Evolutionary conservation across 1,284 basidiomycete species (phyloP).

Genomic region (Paramarasmius palmivorus): DNA sequence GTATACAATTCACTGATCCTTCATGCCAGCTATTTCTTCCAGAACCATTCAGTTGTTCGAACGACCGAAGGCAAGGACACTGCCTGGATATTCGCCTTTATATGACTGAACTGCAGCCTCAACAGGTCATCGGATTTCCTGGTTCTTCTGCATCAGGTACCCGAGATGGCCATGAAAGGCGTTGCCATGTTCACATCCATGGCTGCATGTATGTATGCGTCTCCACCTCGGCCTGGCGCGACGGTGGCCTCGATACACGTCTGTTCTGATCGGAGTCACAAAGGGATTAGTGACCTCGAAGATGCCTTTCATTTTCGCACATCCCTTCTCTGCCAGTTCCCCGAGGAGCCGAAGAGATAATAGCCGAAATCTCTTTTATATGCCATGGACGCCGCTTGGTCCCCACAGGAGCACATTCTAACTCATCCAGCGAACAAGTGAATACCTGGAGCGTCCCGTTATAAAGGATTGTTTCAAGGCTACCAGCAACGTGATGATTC

Average conservation of each 20-base stretch:
- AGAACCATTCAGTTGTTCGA: not conserved
- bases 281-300: conserved; percentile 4
- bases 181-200: not conserved
- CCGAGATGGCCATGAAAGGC: too few species aligned
- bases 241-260: conserved; percentile 6
- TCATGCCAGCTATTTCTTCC: not conserved
- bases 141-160: too few species aligned
- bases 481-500: conserved; percentile 11
- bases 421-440: too few species aligned
- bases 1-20: not conserved
- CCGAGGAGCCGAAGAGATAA: not conserved
- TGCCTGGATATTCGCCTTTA: not conserved
- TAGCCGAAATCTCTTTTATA: conserved; percentile 2
- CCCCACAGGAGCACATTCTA: conserved; percentile 9
- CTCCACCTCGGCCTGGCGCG: too few species aligned
- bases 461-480: too few species aligned
- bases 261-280: conserved; percentile 3
- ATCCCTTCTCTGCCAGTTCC: not conserved
- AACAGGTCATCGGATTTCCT: not conserved
- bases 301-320: conserved; percentile 8
- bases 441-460: too few species aligned
- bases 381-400: not conserved
- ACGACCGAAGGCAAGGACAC: not conserved
- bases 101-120: not conserved
- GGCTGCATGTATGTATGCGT: too few species aligned